Base-by-base conservation (phyloP, 2,329 filamentous ascomycete genomes). In the Chalaropsis ovoidea region DNA sequence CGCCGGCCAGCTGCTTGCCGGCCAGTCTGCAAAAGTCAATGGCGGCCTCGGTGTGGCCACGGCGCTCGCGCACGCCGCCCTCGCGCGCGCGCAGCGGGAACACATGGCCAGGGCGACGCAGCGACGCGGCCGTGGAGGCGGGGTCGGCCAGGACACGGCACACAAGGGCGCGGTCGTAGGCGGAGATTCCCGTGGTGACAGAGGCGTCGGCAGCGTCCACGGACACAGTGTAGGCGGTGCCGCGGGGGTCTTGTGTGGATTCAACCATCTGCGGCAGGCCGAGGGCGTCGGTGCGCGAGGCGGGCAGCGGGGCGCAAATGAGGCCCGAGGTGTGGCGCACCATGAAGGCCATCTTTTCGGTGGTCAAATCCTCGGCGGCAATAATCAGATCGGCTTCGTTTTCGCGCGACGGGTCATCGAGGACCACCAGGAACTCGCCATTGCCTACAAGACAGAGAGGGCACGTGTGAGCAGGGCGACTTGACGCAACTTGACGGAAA, bases 351-450 rank as follows among this genome's bases (percentile, higher is more conserved):
- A 95, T 95, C 77, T 97, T 93, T 70, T 89, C 83, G 27, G 91
- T 82, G 8, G 93, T 96, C 69, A 96, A 79, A 72, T 88, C 82
- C 70, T 90, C 80, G 69, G 91, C 93, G 70, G 94, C 90, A 73
- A 97, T 95, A 76, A 97, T 96, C 61, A 99, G 84, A 78, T 99
- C 94, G 76, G 92, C 94, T 82, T 99, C 94, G 76, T 99, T 99
- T 77, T 99, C 94, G 76, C 94, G 92, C 69, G 86, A 84, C 69
- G 90, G 86, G 70, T 90, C 89, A 79, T 99, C 94, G 72, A 99
- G 89, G 45, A 96, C 93, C 68, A 99, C 86, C 74, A 99, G 87
- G 81, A 97, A 97, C 74, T 97, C 86, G 76, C 90, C 91, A 76
- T 86, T 83, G 72, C 81, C 86, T 89, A 69, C 6, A 63, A 27